These are phyloP conservation scores for Ogataea haglerorum DNA, from an alignment of 805 yeast species.

Conservation along the genomic window DNA sequence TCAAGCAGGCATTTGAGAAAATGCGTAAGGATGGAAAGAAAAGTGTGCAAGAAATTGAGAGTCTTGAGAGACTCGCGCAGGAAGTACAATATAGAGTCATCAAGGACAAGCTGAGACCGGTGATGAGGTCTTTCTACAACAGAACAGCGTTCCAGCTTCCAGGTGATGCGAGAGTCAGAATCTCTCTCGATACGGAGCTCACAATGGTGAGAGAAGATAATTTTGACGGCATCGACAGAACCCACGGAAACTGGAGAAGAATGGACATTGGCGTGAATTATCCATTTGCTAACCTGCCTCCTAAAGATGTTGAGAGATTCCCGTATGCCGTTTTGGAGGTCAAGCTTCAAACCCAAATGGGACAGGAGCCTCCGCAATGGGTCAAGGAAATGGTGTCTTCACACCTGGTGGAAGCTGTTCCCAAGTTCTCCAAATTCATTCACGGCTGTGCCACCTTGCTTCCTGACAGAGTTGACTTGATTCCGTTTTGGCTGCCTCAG, in stretches of 20 bases:
- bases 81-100: constrained; percentile 90
- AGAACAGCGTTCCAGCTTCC: constrained; percentile 99
- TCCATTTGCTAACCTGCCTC: constrained; percentile 86
- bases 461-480: constrained; percentile 75
- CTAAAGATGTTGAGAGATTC: constrained; percentile 83
- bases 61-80: constrained; percentile 84
- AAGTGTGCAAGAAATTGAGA: constrained; percentile 80
- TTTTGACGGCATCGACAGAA: constrained; percentile 89
- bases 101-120: constrained; percentile 85
- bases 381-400: constrained; percentile 86
- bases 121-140: constrained; percentile 91
- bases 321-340: constrained; percentile 98
- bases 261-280: constrained; percentile 97
- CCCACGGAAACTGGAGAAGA: constrained; percentile 94
- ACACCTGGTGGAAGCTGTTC: constrained; percentile 96
- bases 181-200: constrained; percentile 93
- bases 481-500: constrained; percentile 98
- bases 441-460: constrained; percentile 94
- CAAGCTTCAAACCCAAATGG: constrained; percentile 93
- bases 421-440: constrained; percentile 94
- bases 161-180: constrained; percentile 98
- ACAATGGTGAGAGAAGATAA: constrained; percentile 98
- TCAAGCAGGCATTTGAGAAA: constrained; percentile 85
- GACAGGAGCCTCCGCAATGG: constrained; percentile 99
- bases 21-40: constrained; percentile 92